Base-by-base conservation (phyloP, 1,139 yeast species). In the Petasospora rhodanensis region DNA sequence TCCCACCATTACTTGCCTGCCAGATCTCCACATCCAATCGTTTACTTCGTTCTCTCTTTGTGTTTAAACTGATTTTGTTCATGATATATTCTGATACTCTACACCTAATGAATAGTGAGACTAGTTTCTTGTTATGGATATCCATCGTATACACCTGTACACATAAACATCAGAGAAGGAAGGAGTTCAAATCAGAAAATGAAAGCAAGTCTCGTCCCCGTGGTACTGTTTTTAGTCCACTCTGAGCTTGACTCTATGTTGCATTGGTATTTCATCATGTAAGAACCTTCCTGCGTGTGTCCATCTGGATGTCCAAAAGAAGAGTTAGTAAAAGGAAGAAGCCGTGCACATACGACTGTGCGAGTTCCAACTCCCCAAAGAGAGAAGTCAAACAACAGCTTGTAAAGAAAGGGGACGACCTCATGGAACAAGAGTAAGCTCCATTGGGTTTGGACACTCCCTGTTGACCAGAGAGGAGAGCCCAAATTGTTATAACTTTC, bases 171-270 rank as follows among this genome's bases (percentile, higher is more conserved):
- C 46, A 42, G 40, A 41, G 42, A 33, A 36, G 11, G 19, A 10
- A 23, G 3, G 16, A n/a, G 29, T 28, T 36, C 15, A 40, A n/a
- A 27, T 46, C 48, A 45, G 50, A 40, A 38, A 29, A 31, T 13
- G 12, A 25, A 33, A 56, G 75, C 73, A 64, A 68, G 55, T 68
- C 73, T 68, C 74, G 64, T 67, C 72, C 58, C 55, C 46, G 68
- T 44, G 48, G 38, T 17, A 21, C 28, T 47, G 49, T 48, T 14
- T 23, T 23, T 52, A n/a, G 49, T 53, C 50, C 53, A 58, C 81
- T 80, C 86, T 70, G 93, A 82, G 93, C 93, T 82, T 82, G 93
- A 82, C 93, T 82, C 93, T 80, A 80, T 79, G 86, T 79, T 73
- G 78, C 84, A 72, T 76, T 69, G 62, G 61, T 67, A 75, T 79